Evolutionary conservation across 768 basidiomycete genomes (phyloP), one percentile per base, ranked within the genome.

Genomic region (Collybia mongolica): DNA sequence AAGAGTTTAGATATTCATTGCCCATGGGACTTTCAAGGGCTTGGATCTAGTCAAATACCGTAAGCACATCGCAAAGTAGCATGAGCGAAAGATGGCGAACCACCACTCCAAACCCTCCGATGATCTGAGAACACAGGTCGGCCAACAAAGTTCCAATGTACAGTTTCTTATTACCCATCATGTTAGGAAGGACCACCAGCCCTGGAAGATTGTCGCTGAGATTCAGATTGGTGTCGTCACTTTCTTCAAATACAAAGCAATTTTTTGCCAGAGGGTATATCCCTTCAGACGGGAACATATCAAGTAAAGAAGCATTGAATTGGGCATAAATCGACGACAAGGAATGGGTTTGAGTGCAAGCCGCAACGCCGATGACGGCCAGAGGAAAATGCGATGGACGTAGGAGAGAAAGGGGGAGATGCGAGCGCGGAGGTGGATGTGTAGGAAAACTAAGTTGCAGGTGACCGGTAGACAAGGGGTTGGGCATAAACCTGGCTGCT

Each of bases 71-170:
- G 42, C 15, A 22, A 29, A 20, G 29, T 39, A 26, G 14, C 15
- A 9, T 48, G 8, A 43, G 49, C 42, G 44, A 5, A 24, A 44
- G 35, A 46, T 45, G 29, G 71, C 89, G 53, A 58, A 97, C 96
- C 72, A 97, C 65, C 32, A 82, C 79, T 32, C 92, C 88, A 57
- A 98, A 88, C 65, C 93, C 92, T 18, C 82, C 82, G 19, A 99
- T 73, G 43, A 98, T 81, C 54, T 88, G 84, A 28, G 93, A 93
- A 57, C 92, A 94, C 17, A 97, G 68, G 61, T 93, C 93, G 15
- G 92, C 93, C 48, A 99, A 69, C 37, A 98, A 70, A 15, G 93
- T 93, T 24, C 91, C 90, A 47, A 98, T 77, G 64, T 95, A 94
- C 24, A 92, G 67, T 58, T 83, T 88, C 65, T 93, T 90, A 60